Evolutionary conservation across 345 rosid genomes (phyloP).

Genomic region (Euphorbia lathyris): DNA sequence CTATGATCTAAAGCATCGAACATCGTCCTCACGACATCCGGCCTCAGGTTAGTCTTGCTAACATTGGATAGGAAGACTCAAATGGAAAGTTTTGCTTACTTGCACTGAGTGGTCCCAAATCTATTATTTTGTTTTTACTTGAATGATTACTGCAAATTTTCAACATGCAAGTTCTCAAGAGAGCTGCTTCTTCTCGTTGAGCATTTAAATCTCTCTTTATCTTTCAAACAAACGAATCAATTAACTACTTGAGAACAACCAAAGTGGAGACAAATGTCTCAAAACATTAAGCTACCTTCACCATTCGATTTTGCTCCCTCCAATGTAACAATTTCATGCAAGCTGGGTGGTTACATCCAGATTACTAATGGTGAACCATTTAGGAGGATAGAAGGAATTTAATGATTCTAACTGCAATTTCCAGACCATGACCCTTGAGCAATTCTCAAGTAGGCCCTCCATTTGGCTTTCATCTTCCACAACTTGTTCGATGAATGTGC

Average conservation of each 20-base stretch:
- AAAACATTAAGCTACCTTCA: constrained; percentile 20
- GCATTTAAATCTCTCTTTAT: background rate
- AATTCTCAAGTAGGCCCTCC: constrained; percentile 50
- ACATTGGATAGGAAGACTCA: background rate
- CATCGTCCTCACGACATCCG: background rate
- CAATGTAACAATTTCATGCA: constrained; percentile 24
- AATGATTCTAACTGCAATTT: constrained; percentile 28
- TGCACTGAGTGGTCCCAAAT: background rate
- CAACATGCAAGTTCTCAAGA: background rate
- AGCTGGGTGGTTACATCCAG: constrained; percentile 37
- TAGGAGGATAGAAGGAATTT: constrained; percentile 37
- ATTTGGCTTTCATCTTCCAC: constrained; percentile 75
- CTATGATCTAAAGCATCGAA: too few species aligned
- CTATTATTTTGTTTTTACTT: background rate
- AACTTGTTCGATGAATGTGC: constrained; percentile 49
- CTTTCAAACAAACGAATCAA: background rate
- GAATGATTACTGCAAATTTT: background rate
- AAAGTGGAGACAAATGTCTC: background rate
- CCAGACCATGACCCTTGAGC: constrained; percentile 63
- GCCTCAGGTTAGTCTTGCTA: too few species aligned
- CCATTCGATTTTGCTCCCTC: constrained; percentile 10
- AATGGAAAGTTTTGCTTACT: background rate
- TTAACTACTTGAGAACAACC: background rate
- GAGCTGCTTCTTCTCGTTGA: background rate
- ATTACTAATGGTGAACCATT: constrained; percentile 42